phyloP scores from a whole-genome alignment of 208 protist genomes.

The Paratrypanosoma confusum region DNA sequence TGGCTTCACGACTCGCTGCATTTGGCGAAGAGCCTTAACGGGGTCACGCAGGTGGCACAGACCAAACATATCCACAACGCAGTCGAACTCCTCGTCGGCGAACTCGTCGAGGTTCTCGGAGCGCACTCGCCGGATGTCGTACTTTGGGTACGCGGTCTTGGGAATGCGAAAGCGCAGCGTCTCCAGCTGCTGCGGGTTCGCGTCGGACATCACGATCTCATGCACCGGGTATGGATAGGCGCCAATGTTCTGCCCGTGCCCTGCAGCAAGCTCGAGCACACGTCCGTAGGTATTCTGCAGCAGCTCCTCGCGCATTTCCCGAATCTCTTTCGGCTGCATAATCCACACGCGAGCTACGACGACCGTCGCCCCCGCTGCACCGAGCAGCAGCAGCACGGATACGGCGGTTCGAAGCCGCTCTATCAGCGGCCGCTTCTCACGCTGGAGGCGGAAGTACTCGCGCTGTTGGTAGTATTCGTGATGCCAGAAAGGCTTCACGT shows the following conservation, averaged over 20 bases:
- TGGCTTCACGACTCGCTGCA: slow-evolving; percentile 83
- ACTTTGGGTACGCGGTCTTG: slow-evolving; percentile 75
- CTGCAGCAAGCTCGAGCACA: slow-evolving; percentile 79
- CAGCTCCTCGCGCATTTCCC: slow-evolving; percentile 67
- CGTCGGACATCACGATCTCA: slow-evolving; percentile 75
- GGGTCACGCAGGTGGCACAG: slow-evolving; percentile 85
- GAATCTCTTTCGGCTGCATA: slow-evolving; percentile 72
- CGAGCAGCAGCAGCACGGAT: slow-evolving; percentile 15
- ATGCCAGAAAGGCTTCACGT: slow-evolving; percentile 83
- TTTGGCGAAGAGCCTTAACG: slow-evolving; percentile 78
- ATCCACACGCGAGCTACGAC: slow-evolving; percentile 77
- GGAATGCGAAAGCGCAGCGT: slow-evolving; percentile 70
- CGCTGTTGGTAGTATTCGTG: slow-evolving; percentile 83
- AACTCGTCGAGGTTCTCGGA: slow-evolving; percentile 69
- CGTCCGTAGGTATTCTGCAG: slow-evolving; percentile 76
- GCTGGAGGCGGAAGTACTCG: slow-evolving; percentile 77
- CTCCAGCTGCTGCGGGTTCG: slow-evolving; percentile 78
- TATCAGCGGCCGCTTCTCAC: slow-evolving; percentile 61
- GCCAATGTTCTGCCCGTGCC: slow-evolving; percentile 83
- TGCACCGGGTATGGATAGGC: slow-evolving; percentile 84
- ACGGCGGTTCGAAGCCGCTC: slow-evolving; percentile 39
- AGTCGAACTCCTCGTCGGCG: slow-evolving; percentile 79
- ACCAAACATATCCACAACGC: slow-evolving; percentile 87
- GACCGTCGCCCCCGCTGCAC: slow-evolving; percentile 27
- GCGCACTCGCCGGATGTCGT: slow-evolving; percentile 72